These are phyloP conservation scores for Picochlorum costavermella DNA, from an alignment of 139 green algal genomes.

Conservation along the genomic window DNA sequence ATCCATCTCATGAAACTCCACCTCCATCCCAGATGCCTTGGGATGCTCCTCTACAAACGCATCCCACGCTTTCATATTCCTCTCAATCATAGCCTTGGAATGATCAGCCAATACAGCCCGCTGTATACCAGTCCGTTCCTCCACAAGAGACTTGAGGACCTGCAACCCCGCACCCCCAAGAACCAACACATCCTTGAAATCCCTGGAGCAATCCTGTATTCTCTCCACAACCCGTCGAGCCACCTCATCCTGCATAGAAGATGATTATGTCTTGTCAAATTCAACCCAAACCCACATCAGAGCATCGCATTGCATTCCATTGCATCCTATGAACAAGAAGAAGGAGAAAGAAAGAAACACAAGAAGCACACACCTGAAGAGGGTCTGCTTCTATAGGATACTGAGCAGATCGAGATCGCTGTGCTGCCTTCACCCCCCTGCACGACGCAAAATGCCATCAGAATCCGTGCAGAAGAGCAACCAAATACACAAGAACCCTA, in stretches of 20 bases:
- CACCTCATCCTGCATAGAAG: conserved; percentile 29
- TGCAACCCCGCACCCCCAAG: conserved; percentile 51
- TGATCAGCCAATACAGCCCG: conserved; percentile 43
- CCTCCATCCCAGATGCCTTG: background rate
- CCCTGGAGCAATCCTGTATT: conserved; percentile 61
- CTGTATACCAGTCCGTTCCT: conserved; percentile 36
- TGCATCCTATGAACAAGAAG: too few species aligned
- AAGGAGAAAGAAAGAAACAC: too few species aligned
- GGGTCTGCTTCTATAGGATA: conserved; percentile 22
- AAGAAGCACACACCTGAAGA: conserved; percentile 3
- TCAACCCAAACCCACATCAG: background rate
- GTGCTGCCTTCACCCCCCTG: conserved; percentile 47
- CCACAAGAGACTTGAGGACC: conserved; percentile 31
- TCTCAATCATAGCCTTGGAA: conserved; percentile 43
- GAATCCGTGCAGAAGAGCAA: background rate
- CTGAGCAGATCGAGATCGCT: conserved; percentile 52
- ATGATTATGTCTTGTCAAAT: conserved; percentile 28
- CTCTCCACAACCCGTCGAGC: conserved; percentile 65
- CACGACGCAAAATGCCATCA: background rate
- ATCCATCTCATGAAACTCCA: background rate
- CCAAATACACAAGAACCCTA: background rate
- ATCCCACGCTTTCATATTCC: conserved; percentile 8
- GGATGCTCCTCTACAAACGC: background rate
- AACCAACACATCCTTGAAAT: conserved; percentile 51
- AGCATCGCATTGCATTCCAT: background rate